phyloP scores from a whole-genome alignment of 2,329 filamentous ascomycete genomes.

The Fonsecaea nubica region DNA sequence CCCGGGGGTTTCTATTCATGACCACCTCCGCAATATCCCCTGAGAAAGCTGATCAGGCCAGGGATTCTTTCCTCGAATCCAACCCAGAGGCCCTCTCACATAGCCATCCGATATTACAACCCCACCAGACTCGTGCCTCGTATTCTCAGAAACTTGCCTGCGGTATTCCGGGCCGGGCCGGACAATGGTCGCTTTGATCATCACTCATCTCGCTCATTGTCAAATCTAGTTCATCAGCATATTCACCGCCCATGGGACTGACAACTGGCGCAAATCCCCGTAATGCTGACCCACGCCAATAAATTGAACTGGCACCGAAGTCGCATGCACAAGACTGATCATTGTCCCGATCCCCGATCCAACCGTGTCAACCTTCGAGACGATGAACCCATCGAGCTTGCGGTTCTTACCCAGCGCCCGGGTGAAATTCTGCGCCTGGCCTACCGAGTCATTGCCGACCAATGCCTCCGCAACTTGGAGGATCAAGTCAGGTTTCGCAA shows the following conservation, averaged over 20 bases:
- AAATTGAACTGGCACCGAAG: slow-evolving; percentile 93
- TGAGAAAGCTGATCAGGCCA: not conserved
- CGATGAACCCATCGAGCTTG: slow-evolving; percentile 93
- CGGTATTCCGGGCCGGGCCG: not conserved
- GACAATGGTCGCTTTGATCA: not conserved
- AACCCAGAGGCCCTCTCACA: not conserved
- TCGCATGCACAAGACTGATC: slow-evolving; percentile 96
- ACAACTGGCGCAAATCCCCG: slow-evolving; percentile 68
- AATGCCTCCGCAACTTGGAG: slow-evolving; percentile 95
- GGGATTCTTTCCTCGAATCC: not conserved
- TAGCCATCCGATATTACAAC: not conserved
- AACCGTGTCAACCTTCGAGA: slow-evolving; percentile 97
- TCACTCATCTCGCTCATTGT: not conserved
- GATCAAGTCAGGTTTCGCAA: slow-evolving; percentile 96
- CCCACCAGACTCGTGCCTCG: not conserved
- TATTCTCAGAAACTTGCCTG: not conserved
- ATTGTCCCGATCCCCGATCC: slow-evolving; percentile 98
- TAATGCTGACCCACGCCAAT: slow-evolving; percentile 76
- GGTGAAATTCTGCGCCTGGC: slow-evolving; percentile 96
- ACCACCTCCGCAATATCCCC: not conserved
- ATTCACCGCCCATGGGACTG: slow-evolving; percentile 68
- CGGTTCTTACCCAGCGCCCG: slow-evolving; percentile 82
- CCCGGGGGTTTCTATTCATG: not conserved
- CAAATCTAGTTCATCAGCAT: slow-evolving; percentile 45
- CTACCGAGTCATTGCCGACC: slow-evolving; percentile 93